phyloP scores from a whole-genome alignment of 169 alveolate genomes.

The Toxoplasma gondii region DNA sequence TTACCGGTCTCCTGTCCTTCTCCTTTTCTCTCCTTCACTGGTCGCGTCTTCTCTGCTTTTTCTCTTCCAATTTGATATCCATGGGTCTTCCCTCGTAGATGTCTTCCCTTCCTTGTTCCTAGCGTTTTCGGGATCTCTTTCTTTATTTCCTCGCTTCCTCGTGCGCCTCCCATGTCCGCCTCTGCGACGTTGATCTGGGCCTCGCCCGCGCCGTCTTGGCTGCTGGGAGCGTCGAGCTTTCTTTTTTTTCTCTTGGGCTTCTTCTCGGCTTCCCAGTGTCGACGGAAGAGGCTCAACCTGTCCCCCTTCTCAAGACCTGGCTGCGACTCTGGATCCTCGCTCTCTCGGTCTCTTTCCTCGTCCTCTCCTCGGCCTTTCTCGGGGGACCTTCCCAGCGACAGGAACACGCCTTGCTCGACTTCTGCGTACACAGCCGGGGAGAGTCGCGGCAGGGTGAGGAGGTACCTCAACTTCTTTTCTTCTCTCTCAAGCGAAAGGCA shows the following conservation, averaged over 20 bases:
- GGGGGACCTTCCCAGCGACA: neutral
- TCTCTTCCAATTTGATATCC: too few species aligned
- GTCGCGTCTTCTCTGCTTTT: too few species aligned
- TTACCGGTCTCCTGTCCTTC: too few species aligned
- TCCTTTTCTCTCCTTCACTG: too few species aligned
- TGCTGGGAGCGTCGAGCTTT: neutral
- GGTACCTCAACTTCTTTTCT: neutral
- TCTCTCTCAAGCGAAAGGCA: neutral
- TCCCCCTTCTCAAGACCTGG: neutral
- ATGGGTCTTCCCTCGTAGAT: too few species aligned
- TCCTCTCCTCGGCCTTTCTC: neutral
- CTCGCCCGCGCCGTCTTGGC: constrained; percentile 20
- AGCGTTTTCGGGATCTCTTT: too few species aligned
- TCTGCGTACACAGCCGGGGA: neutral
- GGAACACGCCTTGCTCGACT: neutral
- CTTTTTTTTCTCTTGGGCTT: neutral
- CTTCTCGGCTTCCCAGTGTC: neutral
- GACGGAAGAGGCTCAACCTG: neutral
- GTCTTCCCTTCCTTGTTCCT: too few species aligned
- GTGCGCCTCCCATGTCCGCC: neutral
- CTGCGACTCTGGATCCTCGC: neutral
- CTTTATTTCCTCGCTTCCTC: too few species aligned
- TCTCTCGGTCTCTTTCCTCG: neutral
- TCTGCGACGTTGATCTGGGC: neutral
- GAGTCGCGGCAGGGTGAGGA: neutral